Conservation (phyloP, 2,329 filamentous ascomycete genomes). For the Fusarium nygamai region DNA sequence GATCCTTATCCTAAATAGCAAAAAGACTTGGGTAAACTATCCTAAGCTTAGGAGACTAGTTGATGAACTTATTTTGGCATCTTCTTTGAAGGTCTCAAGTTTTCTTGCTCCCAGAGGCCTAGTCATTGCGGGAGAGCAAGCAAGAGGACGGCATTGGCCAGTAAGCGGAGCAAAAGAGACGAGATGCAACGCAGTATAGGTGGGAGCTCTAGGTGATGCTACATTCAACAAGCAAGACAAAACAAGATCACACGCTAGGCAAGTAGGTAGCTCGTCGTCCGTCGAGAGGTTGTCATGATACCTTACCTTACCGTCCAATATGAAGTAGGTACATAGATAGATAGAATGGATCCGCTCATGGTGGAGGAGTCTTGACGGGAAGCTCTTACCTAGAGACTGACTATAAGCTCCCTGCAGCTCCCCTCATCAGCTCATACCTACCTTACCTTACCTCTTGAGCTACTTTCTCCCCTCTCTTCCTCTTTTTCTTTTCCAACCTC, state of each 20-base stretch:
- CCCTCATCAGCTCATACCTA: not conserved
- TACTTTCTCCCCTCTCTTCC: not conserved
- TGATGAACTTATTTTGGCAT: not conserved
- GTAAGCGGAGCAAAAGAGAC: conserved; percentile 13
- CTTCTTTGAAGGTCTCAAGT: not conserved
- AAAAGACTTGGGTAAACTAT: not conserved
- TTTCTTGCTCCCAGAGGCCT: not conserved
- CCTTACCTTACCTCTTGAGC: not conserved
- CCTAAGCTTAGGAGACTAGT: not conserved
- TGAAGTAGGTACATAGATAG: no score
- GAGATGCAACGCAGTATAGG: conserved; percentile 1
- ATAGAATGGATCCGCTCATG: not conserved
- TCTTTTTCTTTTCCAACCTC: conserved; percentile 1
- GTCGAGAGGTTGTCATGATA: conserved; percentile 34
- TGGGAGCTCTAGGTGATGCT: conserved; percentile 1
- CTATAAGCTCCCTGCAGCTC: conserved; percentile 18
- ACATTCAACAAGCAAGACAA: not conserved
- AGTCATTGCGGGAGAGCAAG: conserved; percentile 5
- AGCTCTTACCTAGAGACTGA: conserved; percentile 13
- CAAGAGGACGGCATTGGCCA: conserved; percentile 17
- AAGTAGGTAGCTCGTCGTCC: not conserved
- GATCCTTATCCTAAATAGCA: not conserved
- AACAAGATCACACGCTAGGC: not conserved
- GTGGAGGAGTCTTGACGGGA: conserved; percentile 7
- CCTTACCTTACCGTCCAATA: not conserved